phyloP scores from a whole-genome alignment of 1,284 basidiomycete genomes.

The Apiotrichum sp. region DNA sequence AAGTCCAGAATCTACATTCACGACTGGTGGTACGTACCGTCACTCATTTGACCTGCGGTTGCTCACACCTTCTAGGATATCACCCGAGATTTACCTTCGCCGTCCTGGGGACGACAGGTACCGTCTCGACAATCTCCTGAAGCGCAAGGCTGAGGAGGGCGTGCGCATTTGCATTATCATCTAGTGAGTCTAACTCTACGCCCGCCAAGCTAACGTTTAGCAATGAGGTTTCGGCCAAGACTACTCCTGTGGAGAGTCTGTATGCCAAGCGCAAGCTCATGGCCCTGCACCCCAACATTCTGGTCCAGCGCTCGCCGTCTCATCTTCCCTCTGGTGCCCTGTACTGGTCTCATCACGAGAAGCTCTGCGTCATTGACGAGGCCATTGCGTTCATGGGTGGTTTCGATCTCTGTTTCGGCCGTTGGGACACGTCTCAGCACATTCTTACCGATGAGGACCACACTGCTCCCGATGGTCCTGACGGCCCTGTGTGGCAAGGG shows the following conservation, averaged over 20 bases:
- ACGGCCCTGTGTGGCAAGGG: slow-evolving; percentile 71
- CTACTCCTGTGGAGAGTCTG: slow-evolving; percentile 85
- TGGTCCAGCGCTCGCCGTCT: slow-evolving; percentile 93
- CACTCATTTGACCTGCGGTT: no score
- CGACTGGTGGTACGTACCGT: slow-evolving; percentile 69
- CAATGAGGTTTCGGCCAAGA: slow-evolving; percentile 95
- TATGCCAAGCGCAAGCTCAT: slow-evolving; percentile 89
- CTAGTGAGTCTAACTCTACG: slow-evolving; percentile 53
- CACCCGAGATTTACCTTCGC: slow-evolving; percentile 71
- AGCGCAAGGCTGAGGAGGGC: slow-evolving; percentile 90
- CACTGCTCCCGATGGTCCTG: slow-evolving; percentile 52
- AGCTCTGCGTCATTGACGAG: slow-evolving; percentile 95
- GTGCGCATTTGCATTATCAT: slow-evolving; percentile 96
- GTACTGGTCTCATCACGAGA: slow-evolving; percentile 99
- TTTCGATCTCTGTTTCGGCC: slow-evolving; percentile 75
- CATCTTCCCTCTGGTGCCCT: slow-evolving; percentile 97
- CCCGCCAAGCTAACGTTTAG: slow-evolving; percentile 50
- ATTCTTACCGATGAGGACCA: slow-evolving; percentile 76
- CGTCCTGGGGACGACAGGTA: slow-evolving; percentile 79
- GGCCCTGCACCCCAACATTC: slow-evolving; percentile 82
- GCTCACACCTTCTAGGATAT: slow-evolving; percentile 19
- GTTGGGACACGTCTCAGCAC: slow-evolving; percentile 96
- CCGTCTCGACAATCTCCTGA: slow-evolving; percentile 77
- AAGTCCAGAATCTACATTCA: slow-evolving; percentile 87
- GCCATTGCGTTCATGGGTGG: slow-evolving; percentile 98